A percentile compares a stretch with the other conserved stretches of the same genome.
Conservation (phyloP, 257 asterid species). For the Penstemon davidsonii region DNA sequence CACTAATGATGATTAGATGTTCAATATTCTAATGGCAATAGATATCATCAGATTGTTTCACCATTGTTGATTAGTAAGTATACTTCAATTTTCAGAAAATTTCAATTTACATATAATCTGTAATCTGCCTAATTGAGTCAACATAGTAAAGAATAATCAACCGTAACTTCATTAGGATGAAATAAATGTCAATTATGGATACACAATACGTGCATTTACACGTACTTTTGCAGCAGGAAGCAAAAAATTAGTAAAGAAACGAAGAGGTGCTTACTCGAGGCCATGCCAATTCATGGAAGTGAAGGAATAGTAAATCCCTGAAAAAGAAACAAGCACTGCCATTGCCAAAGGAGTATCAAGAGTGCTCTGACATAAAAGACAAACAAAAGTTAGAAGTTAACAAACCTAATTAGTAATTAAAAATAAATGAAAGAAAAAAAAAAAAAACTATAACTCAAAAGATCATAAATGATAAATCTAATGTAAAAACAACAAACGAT, state of each 20-base stretch:
- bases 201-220: neutral
- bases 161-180: neutral
- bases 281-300: constrained; percentile 39
- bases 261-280: constrained; percentile 38
- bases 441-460: neutral
- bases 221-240: constrained; percentile 19
- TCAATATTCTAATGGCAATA: neutral
- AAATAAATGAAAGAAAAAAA: neutral
- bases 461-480: neutral
- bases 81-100: neutral
- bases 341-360: constrained; percentile 67
- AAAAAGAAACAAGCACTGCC: constrained; percentile 47
- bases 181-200: neutral
- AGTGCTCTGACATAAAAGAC: constrained; percentile 61
- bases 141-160: constrained; percentile 4
- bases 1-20: neutral
- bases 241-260: constrained; percentile 14
- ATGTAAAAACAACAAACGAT: neutral
- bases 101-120: constrained; percentile 4
- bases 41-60: constrained; percentile 1
- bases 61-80: neutral
- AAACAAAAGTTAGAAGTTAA: constrained; percentile 30
- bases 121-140: constrained; percentile 6
- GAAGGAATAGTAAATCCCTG: constrained; percentile 39
- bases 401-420: neutral